Evolutionary conservation across 1,139 yeast species (phyloP), one percentile per base, ranked within the genome.

Genomic region (Geotrichum restrictum): DNA sequence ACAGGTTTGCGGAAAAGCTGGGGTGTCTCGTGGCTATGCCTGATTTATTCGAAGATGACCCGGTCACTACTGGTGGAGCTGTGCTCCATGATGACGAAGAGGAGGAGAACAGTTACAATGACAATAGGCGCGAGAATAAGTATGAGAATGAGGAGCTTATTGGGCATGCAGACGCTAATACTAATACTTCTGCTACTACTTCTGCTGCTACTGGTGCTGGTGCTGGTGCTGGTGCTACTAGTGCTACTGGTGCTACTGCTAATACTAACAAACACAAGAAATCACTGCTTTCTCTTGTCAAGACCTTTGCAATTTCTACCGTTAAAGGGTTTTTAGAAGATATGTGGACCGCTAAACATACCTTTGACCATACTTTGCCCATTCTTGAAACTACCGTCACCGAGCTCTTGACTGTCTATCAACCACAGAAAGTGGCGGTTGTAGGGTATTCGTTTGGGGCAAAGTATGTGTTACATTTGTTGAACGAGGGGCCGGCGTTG

Each of bases 361-460:
- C 70, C 3, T 51, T 60, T 60, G 61, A 68, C 52, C 55, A 67
- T 56, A 64, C 68, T 1, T 59, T 59, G 62, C 69, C 66, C 2
- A 57, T 57, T 10, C 56, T 71, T 8, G 57, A 66, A 19, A 45
- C 59, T 1, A 61, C 68, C 3, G 59, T 72, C 32, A 63, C 68
- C 2, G 74, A 70, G 45, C 61, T 71, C n/a, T 10, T 36, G 7
- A 65, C 63, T 4, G 64, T 64, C 0, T 70, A 69, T 57, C 60
- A 61, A 19, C 74, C 74, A 2, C 52, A 61, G 24, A 63, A 62
- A 24, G 57, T 69, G 3, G 65, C 67, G 1, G 60, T 72, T 2
- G 60, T 71, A 37, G 75, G 75, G 2, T 72, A 71, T 53, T 69
- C 74, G 14, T 71, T 67, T 58, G 75, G 75, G 16, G 74, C 67